These are phyloP conservation scores for Apiotrichum porosum DNA, from an alignment of 1,284 basidiomycete genomes.

Conservation along the genomic window DNA sequence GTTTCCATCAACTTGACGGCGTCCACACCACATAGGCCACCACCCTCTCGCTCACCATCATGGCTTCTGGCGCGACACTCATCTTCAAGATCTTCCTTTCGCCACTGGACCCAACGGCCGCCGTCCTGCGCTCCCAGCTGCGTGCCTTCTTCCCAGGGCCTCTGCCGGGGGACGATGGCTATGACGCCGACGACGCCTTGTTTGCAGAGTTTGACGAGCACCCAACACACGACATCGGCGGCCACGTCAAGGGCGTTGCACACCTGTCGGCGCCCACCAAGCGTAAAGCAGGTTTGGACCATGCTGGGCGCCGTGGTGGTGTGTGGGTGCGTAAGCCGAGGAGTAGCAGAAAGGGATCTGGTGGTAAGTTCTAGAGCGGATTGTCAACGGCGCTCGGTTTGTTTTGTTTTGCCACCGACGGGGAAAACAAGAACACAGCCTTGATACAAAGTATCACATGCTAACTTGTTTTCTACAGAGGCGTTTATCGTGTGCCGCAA, in stretches of 20 bases:
- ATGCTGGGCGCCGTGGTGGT: conserved; percentile 39
- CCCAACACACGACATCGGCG: conserved; percentile 17
- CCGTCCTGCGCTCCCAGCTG: conserved; percentile 50
- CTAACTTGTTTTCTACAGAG: too few relatives aligned
- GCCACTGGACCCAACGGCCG: conserved; percentile 48
- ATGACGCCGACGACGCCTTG: conserved; percentile 2
- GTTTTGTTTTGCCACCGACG: too few relatives aligned
- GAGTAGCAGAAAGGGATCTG: conserved; percentile 48
- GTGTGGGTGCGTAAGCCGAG: conserved; percentile 50
- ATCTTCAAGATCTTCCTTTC: conserved; percentile 58
- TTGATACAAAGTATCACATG: too few relatives aligned
- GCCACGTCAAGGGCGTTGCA: conserved; percentile 17
- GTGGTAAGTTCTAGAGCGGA: conserved; percentile 32
- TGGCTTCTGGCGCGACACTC: conserved; percentile 53
- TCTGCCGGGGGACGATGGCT: conserved; percentile 4
- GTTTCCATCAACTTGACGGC: not conserved
- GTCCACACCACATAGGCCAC: conserved; percentile 47
- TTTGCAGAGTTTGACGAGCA: conserved; percentile 22
- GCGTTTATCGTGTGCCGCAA: conserved; percentile 55
- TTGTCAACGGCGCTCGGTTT: too few relatives aligned
- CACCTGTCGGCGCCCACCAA: too few relatives aligned
- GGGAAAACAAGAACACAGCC: too few relatives aligned
- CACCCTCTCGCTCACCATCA: conserved; percentile 54
- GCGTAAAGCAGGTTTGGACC: conserved; percentile 26
- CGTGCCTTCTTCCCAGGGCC: conserved; percentile 51